Base-by-base conservation (phyloP, 495 filamentous ascomycete species). In the Annulohypoxylon maeteangense region DNA sequence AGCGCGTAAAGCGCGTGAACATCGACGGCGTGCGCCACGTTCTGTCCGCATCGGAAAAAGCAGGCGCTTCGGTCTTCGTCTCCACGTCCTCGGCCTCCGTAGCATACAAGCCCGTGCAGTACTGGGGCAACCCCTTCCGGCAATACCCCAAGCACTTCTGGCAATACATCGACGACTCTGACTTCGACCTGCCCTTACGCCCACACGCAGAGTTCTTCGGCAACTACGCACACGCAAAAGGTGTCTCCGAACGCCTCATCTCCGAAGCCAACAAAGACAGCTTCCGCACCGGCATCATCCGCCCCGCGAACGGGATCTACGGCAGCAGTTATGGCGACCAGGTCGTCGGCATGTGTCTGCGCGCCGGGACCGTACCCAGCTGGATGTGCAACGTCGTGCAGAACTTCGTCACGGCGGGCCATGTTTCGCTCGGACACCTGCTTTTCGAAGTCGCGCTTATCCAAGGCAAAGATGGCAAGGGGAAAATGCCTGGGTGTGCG, bases 81-180 rank as follows among this genome's bases (percentile, higher is more conserved):
- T 85, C 85, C 65, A 90, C 89, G 3, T 86, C 86, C 1, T 88
- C 87, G 6, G 83, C 81, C n/a, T 89, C 87, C 0, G 67, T 86
- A 18, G 74, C 78, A 27, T 65, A 88, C 31, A 73, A 68, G 23
- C 80, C 81, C 1, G 74, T 82, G 0, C 71, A 68, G 1, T 84
- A 86, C 75, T 88, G 84, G 83, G 74, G 82, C 40, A 76, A 78
- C 58, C 87, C 87, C 0, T 86, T 86, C 81, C 72, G 75, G 8
- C 79, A 71, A 31, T 65, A 67, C 10, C 83, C 86, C 0, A 57
- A 65, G 42, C 69, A 78, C 22, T 79, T 74, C 57, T 75, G 82
- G 36, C 87, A 89, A 62, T 59, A 82, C 0, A 54, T 86, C 29
- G 79, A 75, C 48, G 80, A 83, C 67, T 67, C 67, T 22, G 87